A percentile compares a stretch with the other conserved stretches of the same genome.
Evolutionary conservation across 805 yeast species (phyloP).

Genomic region (Cyberlindnera euphorbiiphila): DNA sequence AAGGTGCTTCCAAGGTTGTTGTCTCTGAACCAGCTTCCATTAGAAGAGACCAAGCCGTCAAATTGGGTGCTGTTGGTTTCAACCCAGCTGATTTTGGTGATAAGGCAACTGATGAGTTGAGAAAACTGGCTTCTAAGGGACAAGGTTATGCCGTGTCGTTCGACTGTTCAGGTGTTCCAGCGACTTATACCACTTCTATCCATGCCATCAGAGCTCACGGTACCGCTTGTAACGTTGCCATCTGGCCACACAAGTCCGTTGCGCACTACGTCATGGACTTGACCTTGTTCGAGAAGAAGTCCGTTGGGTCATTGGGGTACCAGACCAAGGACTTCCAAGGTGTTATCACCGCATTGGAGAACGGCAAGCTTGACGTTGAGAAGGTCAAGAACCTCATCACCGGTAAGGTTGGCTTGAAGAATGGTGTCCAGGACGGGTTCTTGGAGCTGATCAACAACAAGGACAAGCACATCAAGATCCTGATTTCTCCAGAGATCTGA

Average conservation of each 20-base stretch:
- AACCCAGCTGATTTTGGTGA: slow-evolving; percentile 37
- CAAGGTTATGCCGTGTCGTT: slow-evolving; percentile 48
- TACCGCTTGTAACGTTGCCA: slow-evolving; percentile 44
- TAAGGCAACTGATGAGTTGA: slow-evolving; percentile 31
- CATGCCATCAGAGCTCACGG: slow-evolving; percentile 40
- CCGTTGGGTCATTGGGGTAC: slow-evolving; percentile 45
- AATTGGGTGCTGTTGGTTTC: slow-evolving; percentile 42
- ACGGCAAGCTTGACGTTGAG: slow-evolving; percentile 33
- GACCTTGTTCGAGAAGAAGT: slow-evolving; percentile 39
- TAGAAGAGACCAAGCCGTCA: slow-evolving; percentile 57
- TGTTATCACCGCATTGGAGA: slow-evolving; percentile 38
- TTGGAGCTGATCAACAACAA: slow-evolving; percentile 39
- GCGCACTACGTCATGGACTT: slow-evolving; percentile 43
- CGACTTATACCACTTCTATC: slow-evolving; percentile 40
- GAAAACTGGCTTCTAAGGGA: slow-evolving; percentile 35
- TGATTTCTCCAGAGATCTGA: slow-evolving; percentile 34
- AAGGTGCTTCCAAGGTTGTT: slow-evolving; percentile 46
- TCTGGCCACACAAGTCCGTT: slow-evolving; percentile 45
- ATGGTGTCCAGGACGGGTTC: slow-evolving; percentile 41
- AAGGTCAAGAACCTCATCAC: slow-evolving; percentile 37
- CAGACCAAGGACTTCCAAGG: slow-evolving; percentile 41
- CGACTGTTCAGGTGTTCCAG: slow-evolving; percentile 51
- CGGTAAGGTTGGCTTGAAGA: slow-evolving; percentile 34
- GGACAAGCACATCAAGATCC: slow-evolving; percentile 43
- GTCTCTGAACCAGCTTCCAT: slow-evolving; percentile 57